Percentiles rank a stretch among this genome's conserved stretches.
Evolutionary conservation across 2,329 filamentous ascomycete species (phyloP).

Genomic region (Cordyceps fumosorosea): DNA sequence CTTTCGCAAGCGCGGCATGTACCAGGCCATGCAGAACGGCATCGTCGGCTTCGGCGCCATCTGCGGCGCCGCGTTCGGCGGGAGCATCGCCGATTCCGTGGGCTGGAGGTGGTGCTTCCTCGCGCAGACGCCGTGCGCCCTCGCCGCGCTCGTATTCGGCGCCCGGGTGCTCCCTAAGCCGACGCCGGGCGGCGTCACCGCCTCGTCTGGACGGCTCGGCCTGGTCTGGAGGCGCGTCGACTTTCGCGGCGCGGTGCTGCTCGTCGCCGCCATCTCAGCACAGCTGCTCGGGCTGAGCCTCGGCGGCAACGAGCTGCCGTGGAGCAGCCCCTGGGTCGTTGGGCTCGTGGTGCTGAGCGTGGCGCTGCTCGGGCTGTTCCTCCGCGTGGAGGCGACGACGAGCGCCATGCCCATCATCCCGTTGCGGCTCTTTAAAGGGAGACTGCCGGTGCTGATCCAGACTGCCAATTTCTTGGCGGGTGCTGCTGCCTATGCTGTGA

Average conservation of each 20-base stretch:
- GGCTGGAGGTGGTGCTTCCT: constrained; percentile 65
- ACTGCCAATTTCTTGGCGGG: constrained; percentile 54
- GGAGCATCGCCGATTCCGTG: constrained; percentile 55
- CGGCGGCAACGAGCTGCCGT: constrained; percentile 49
- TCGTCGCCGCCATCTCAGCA: constrained; percentile 51
- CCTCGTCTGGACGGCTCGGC: constrained; percentile 21
- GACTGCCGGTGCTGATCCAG: constrained; percentile 47
- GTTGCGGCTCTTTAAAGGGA: constrained; percentile 49
- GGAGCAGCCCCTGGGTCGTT: constrained; percentile 43
- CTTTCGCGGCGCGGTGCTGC: constrained; percentile 47
- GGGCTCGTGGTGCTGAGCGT: constrained; percentile 37
- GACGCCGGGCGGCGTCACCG: constrained; percentile 19
- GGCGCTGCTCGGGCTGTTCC: constrained; percentile 36
- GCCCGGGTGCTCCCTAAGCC: constrained; percentile 46
- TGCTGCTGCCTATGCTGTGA: constrained; percentile 54
- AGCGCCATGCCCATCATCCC: constrained; percentile 48
- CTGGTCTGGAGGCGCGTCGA: constrained; percentile 51
- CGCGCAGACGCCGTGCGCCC: constrained; percentile 53
- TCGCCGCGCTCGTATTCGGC: constrained; percentile 47
- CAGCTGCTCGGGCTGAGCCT: constrained; percentile 51
- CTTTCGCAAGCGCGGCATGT: constrained; percentile 48
- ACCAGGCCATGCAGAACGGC: constrained; percentile 55
- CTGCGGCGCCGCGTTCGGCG: constrained; percentile 57
- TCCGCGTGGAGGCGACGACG: constrained; percentile 42
- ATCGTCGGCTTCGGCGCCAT: constrained; percentile 57